phyloP scores from a whole-genome alignment of 2,329 filamentous ascomycete genomes.

The Aspergillus ustus region DNA sequence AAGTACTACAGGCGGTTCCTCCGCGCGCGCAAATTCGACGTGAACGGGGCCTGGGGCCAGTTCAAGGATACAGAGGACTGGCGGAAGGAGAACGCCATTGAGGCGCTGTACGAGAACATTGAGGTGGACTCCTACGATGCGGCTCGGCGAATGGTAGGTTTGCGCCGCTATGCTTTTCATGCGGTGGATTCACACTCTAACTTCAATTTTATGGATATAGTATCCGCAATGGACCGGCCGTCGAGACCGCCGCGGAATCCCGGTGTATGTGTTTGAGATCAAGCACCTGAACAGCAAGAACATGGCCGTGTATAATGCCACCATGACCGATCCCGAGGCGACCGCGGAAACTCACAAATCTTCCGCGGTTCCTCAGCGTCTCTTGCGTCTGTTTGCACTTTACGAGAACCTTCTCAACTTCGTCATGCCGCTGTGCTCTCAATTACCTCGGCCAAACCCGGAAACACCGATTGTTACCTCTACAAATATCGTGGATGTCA shows the following conservation, averaged over 20 bases:
- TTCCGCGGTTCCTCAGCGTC: slow-evolving; percentile 65
- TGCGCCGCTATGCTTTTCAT: neutral
- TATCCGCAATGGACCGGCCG: slow-evolving; percentile 96
- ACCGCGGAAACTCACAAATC: slow-evolving; percentile 64
- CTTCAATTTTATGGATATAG: slow-evolving; percentile 47
- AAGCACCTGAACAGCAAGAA: slow-evolving; percentile 80
- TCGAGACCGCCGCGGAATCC: slow-evolving; percentile 86
- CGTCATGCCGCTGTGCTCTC: slow-evolving; percentile 80
- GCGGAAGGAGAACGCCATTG: slow-evolving; percentile 77
- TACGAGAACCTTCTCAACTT: slow-evolving; percentile 94
- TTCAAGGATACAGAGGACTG: slow-evolving; percentile 89
- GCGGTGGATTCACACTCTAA: slow-evolving; percentile 1
- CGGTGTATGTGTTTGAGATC: slow-evolving; percentile 90
- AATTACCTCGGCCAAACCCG: slow-evolving; percentile 73
- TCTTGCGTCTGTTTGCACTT: slow-evolving; percentile 85
- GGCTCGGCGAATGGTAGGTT: slow-evolving; percentile 69
- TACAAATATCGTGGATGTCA: slow-evolving; percentile 95
- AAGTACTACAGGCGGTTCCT: slow-evolving; percentile 72
- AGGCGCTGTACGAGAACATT: slow-evolving; percentile 82
- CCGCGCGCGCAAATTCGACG: slow-evolving; percentile 79
- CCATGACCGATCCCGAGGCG: slow-evolving; percentile 49
- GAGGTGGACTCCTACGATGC: slow-evolving; percentile 83
- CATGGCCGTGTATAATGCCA: slow-evolving; percentile 72
- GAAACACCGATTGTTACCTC: slow-evolving; percentile 88
- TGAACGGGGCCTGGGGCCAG: slow-evolving; percentile 77